These are phyloP conservation scores for Ammopiptanthus mongolicus DNA, from an alignment of 306 rosid species.

Conservation along the genomic window DNA sequence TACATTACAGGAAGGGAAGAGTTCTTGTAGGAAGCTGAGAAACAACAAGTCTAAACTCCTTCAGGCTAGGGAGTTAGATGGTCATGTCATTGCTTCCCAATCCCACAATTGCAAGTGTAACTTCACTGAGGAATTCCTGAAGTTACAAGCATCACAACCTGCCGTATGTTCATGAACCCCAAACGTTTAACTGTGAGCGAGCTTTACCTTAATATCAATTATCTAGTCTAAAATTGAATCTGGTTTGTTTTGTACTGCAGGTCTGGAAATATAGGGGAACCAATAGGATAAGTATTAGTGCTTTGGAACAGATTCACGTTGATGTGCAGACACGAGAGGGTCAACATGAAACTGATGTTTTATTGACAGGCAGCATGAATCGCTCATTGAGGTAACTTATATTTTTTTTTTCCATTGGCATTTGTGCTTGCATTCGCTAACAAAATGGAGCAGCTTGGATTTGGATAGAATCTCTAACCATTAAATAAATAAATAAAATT, in stretches of 20 bases:
- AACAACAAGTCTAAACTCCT: conserved; percentile 54
- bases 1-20: conserved; percentile 33
- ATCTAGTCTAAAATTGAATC: background rate
- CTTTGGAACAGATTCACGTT: conserved; percentile 53
- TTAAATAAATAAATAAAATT: background rate
- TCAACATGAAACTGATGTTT: conserved; percentile 43
- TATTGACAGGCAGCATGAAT: conserved; percentile 50
- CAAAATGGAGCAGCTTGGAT: background rate
- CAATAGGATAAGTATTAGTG: conserved; percentile 45
- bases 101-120: conserved; percentile 41
- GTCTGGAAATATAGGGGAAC: conserved; percentile 69
- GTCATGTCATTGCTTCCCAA: conserved; percentile 44
- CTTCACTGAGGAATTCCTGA: conserved; percentile 63
- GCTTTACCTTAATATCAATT: background rate
- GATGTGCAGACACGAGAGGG: conserved; percentile 61
- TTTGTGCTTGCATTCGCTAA: background rate
- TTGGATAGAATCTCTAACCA: background rate
- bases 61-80: conserved; percentile 72
- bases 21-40: conserved; percentile 22
- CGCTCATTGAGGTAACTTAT: conserved; percentile 61
- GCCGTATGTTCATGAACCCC: conserved; percentile 35
- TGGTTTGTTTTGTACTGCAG: conserved; percentile 32
- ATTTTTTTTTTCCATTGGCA: background rate
- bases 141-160: conserved; percentile 60
- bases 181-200: background rate